These are phyloP conservation scores for Echinosophora koreensis DNA, from an alignment of 306 rosid genomes.

Conservation along the genomic window DNA sequence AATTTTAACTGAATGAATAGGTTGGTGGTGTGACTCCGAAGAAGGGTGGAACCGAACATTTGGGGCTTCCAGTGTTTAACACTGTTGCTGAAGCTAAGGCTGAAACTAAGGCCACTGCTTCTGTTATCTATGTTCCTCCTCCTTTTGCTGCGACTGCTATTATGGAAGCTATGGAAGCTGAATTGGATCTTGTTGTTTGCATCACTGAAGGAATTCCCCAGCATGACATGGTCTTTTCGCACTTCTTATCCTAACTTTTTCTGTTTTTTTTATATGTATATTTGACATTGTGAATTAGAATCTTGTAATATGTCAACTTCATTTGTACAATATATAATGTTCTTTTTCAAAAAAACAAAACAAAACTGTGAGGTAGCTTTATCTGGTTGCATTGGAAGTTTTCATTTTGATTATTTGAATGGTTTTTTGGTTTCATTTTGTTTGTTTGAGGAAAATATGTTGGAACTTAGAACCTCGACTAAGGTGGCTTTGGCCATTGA, in stretches of 20 bases:
- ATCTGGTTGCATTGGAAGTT: not conserved
- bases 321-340: too few relatives aligned
- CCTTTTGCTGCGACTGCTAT: slow-evolving; percentile 98
- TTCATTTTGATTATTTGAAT: too few relatives aligned
- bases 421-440: too few relatives aligned
- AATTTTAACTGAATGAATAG: slow-evolving; percentile 39
- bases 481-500: too few relatives aligned
- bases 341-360: too few relatives aligned
- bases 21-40: slow-evolving; percentile 98
- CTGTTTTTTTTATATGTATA: not conserved
- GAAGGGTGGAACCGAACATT: slow-evolving; percentile 96
- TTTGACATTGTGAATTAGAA: not conserved
- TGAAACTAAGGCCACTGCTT: slow-evolving; percentile 93
- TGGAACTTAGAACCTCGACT: not conserved
- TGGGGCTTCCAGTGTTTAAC: slow-evolving; percentile 99
- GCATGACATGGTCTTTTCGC: slow-evolving; percentile 80
- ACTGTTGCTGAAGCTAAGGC: slow-evolving; percentile 94
- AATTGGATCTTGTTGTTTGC: slow-evolving; percentile 94
- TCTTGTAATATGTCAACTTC: too few relatives aligned
- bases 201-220: slow-evolving; percentile 99
- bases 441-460: not conserved
- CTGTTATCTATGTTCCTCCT: slow-evolving; percentile 96
- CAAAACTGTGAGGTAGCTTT: too few relatives aligned
- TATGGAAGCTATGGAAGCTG: slow-evolving; percentile 92
- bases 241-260: not conserved